Percentiles rank a stretch among this genome's conserved stretches.
Conservation (phyloP, 352 stramenopile species). For the Hyaloperonospora brassicae region DNA sequence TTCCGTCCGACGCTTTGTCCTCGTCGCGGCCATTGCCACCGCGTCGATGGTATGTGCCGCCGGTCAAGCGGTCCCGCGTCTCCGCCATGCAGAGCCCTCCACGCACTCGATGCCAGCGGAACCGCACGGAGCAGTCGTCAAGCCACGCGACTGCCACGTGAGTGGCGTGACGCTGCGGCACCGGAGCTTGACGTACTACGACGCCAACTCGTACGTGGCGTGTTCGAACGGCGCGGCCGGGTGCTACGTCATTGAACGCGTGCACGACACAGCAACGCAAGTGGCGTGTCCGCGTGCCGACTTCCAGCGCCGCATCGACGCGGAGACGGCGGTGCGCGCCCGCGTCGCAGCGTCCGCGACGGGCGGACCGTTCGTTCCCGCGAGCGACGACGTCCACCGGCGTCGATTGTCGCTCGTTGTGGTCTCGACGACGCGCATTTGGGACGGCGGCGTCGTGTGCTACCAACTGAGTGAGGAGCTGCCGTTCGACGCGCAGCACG, state of each 20-base stretch:
- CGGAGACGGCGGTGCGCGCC: conserved; percentile 25
- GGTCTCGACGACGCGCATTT: conserved; percentile 52
- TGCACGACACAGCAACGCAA: conserved; percentile 50
- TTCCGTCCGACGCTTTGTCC: too few relatives aligned
- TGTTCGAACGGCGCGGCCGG: conserved; percentile 50
- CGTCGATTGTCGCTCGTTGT: conserved; percentile 59
- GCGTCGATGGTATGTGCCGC: too few relatives aligned
- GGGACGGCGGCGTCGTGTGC: conserved; percentile 63
- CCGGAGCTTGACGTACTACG: conserved; percentile 64
- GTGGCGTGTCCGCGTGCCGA: conserved; percentile 45
- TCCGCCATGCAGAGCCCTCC: conserved; percentile 8
- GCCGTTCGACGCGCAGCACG: conserved; percentile 50
- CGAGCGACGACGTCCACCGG: conserved; percentile 13
- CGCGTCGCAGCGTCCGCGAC: conserved; percentile 12
- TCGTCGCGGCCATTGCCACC: too few relatives aligned
- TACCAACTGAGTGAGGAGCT: conserved; percentile 62
- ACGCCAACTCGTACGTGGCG: conserved; percentile 61
- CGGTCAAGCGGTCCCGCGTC: too few relatives aligned
- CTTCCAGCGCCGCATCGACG: conserved; percentile 33
- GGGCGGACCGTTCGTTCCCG: neutral
- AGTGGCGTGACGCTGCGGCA: conserved; percentile 49
- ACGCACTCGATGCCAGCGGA: conserved; percentile 6
- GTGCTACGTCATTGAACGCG: conserved; percentile 58
- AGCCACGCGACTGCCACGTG: conserved; percentile 36
- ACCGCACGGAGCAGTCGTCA: conserved; percentile 1